Base-by-base conservation (phyloP, 805 yeast species). In the Metschnikowia bowlesiae region DNA sequence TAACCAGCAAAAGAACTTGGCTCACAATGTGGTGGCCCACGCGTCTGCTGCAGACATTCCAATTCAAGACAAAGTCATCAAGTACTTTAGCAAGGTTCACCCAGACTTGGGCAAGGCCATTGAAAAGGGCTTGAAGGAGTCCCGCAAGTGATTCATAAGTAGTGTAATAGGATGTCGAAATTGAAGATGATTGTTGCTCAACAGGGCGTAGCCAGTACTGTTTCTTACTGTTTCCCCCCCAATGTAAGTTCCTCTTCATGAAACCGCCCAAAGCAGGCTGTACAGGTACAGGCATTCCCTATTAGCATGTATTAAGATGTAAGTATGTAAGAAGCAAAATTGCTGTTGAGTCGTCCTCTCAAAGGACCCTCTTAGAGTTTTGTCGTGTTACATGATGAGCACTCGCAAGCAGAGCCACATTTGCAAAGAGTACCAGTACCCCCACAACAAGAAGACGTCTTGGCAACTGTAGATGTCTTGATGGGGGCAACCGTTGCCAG, bases 11-110 rank as follows among this genome's bases (percentile, higher is more conserved):
- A 80, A 77, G 62, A 81, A 89, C 60, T 76, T 92, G 64, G 87
- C 91, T 44, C 88, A 85, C 69, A 92, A 92, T 68, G 78, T 92
- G 55, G 85, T 96, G 18, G 84, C 74, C 37, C 97, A 91, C 67
- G 86, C 76, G 14, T 51, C 69, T 54, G 79, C 67, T 57, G 97
- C 97, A 32, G 78, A 81, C 57, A 83, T 87, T 44, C 79, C 77
- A 46, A 82, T 90, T 58, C 96, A 87, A 75, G 89, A 88, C 65
- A 74, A 84, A 53, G 95, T 88, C 31, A 77, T 84, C 62, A 88
- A 80, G 53, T 81, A 84, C 81, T 92, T 90, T 66, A 64, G 78
- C 50, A 83, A 84, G 69, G 95, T 90, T 48, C 79, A 82, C 63
- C 78, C 80, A 41, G 81, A 79, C 47, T 78, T 92, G 65, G 90